Evolutionary conservation across 805 yeast genomes (phyloP), one percentile per base, ranked within the genome.

Genomic region (Candida suzukii): DNA sequence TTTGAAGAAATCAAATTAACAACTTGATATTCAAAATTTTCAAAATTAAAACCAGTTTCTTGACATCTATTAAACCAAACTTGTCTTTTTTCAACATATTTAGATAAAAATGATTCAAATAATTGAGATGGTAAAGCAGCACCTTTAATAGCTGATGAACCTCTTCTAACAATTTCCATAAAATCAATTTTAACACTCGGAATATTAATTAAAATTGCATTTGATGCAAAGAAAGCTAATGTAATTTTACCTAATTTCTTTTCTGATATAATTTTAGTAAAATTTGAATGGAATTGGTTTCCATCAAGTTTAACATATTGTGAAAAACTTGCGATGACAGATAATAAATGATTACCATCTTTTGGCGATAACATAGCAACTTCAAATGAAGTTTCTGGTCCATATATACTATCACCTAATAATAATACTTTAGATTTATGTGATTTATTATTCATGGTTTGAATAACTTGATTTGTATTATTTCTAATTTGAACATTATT

Each of bases 171-270:
- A 30, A 71, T 49, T n/a, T 60, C 53, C 44, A 81, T 55, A 3
- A 81, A 63, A 24, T 67, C 63, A 34, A 66, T 59, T 53, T 88
- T 84, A 19, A 86, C 67, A 18, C 62, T 70, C 19, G 84, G 81
- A 20, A 79, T 47, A 9, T 75, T 61, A 20, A 71, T 63, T 9
- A 64, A 49, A 30, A 66, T 57, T 53, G 86, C 83, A 58, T 88
- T 93, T 42, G 82, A 78, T 17, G 83, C 76, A 52, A 87, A 68
- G 48, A 80, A 84, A 0, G 88, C 74, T 41, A 80, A 58, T 35
- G 74, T 67, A 6, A 82, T 63, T 42, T 74, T 72, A 14, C 81
- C 82, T 34, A 73, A 55, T 44, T 74, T 78, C 50, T 72, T 75
- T 54, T 80, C 80, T 21, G 68, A 65, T 4, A 73, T 52, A 24